Percentiles rank a stretch among this genome's conserved stretches.
Evolutionary conservation across 768 basidiomycete genomes (phyloP).

Genomic region (Leccinellum albellum): DNA sequence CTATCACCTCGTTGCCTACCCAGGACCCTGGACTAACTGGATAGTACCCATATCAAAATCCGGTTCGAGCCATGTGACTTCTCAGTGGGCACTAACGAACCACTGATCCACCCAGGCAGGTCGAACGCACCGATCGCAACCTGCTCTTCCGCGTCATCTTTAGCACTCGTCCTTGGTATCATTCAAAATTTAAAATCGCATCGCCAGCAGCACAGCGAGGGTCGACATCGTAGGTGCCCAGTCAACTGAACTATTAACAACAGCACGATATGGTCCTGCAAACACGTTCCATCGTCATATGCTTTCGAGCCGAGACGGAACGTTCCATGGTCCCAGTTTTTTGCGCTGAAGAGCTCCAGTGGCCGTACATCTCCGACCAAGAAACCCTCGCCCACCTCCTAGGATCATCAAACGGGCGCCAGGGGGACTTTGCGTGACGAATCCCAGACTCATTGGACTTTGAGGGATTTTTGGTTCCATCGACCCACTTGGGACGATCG

Average conservation of each 20-base stretch:
- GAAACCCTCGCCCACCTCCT: not conserved
- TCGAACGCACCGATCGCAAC: not conserved
- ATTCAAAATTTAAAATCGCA: slow-evolving; percentile 10
- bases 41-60: not conserved
- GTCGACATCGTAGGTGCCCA: not conserved
- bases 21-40: slow-evolving; percentile 1
- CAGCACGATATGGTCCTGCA: not conserved
- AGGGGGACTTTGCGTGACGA: not conserved
- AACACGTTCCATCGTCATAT: slow-evolving; percentile 10
- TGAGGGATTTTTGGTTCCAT: not conserved
- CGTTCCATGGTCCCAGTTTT: not conserved
- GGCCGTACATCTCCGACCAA: slow-evolving; percentile 3
- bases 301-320: not conserved
- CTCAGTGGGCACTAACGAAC: not conserved
- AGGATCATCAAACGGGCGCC: not conserved
- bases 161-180: not conserved
- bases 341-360: not conserved
- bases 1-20: slow-evolving; percentile 1
- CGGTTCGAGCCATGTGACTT: not conserved
- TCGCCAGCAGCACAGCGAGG: not conserved
- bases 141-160: not conserved
- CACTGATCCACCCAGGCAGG: not conserved
- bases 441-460: not conserved
- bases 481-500: slow-evolving; percentile 1
- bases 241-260: slow-evolving; percentile 10